Conservation (phyloP, 495 filamentous ascomycete species). For the Stereocaulon alpinum region DNA sequence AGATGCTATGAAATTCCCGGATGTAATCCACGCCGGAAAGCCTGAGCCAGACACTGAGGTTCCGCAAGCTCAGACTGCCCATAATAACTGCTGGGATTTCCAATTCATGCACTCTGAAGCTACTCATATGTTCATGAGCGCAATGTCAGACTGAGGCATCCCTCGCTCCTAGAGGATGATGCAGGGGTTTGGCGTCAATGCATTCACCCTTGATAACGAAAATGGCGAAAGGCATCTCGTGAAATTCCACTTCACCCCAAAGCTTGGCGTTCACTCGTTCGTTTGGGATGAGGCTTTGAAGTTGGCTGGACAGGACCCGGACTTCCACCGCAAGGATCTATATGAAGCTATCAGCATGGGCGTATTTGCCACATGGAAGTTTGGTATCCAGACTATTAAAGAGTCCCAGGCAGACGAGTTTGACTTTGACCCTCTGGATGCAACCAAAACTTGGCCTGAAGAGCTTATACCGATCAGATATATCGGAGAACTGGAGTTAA, state of each 20-base stretch:
- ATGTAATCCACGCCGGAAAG: constrained; percentile 68
- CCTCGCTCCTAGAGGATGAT: constrained; percentile 80
- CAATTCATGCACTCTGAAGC: constrained; percentile 53
- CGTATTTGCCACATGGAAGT: constrained; percentile 41
- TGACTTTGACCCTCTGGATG: constrained; percentile 83
- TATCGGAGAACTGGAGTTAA: constrained; percentile 74
- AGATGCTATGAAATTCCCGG: constrained; percentile 63
- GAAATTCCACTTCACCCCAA: constrained; percentile 73
- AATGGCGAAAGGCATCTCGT: constrained; percentile 65
- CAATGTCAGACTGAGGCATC: constrained; percentile 67
- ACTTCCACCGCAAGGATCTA: constrained; percentile 81
- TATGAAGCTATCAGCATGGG: constrained; percentile 69
- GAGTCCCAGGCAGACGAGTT: constrained; percentile 66
- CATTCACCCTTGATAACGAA: constrained; percentile 61
- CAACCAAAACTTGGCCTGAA: constrained; percentile 89
- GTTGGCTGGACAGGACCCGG: constrained; percentile 69
- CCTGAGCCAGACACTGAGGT: constrained; percentile 73
- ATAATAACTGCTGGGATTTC: constrained; percentile 57
- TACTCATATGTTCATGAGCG: constrained; percentile 80
- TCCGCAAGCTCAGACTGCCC: constrained; percentile 49
- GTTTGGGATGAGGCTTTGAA: constrained; percentile 88
- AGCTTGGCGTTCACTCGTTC: constrained; percentile 70
- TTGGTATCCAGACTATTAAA: constrained; percentile 65
- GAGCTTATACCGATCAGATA: constrained; percentile 68
- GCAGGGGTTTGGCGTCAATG: constrained; percentile 88